phyloP scores from a whole-genome alignment of 805 yeast species.

The Lipomyces orientalis region DNA sequence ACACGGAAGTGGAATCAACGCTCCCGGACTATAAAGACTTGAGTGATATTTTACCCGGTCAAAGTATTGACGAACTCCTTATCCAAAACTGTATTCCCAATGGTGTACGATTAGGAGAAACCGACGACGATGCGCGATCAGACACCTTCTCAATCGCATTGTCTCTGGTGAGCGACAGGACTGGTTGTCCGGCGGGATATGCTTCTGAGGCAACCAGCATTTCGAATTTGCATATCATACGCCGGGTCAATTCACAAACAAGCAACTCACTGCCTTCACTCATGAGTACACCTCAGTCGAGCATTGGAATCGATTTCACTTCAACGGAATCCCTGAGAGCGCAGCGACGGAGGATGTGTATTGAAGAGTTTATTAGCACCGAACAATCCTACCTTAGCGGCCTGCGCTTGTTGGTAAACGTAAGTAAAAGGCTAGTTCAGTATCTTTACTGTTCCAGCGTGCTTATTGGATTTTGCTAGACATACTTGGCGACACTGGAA shows the following conservation, averaged over 20 bases:
- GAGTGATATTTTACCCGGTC: neutral
- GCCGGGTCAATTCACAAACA: conserved; percentile 26
- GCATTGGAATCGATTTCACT: neutral
- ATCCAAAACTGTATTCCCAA: neutral
- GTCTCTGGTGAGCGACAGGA: neutral
- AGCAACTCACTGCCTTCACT: conserved; percentile 25
- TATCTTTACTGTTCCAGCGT: neutral
- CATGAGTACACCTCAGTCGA: conserved; percentile 7
- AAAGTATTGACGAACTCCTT: neutral
- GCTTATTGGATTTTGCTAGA: neutral
- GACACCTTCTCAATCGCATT: neutral
- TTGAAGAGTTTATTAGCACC: conserved; percentile 33
- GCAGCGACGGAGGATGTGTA: conserved; percentile 27
- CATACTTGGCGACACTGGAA: conserved; percentile 27
- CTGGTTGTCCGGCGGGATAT: neutral
- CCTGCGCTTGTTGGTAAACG: conserved; percentile 29
- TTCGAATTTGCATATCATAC: conserved; percentile 23
- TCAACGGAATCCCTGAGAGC: conserved; percentile 14
- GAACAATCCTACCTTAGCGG: conserved; percentile 33
- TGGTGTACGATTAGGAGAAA: neutral
- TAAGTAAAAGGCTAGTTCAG: neutral
- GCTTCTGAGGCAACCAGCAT: conserved; percentile 7
- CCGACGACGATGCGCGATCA: conserved; percentile 4
- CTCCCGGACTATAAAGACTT: neutral
- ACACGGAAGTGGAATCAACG: neutral